A percentile compares a stretch with the other conserved stretches of the same genome.
phyloP scores from a whole-genome alignment of 805 yeast genomes.

The Blastobotrys americana region DNA sequence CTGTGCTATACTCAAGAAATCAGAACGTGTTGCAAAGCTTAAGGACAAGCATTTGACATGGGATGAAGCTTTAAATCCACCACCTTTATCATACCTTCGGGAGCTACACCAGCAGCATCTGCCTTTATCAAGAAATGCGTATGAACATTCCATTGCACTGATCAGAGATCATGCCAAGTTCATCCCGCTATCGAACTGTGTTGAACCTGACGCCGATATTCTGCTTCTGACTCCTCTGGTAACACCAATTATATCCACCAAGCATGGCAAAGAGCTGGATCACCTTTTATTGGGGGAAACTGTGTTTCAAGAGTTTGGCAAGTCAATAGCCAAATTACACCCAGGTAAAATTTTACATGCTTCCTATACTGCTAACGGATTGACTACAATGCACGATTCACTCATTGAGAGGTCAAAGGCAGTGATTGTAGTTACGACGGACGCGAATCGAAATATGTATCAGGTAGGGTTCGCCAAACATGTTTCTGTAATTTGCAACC shows the following conservation, averaged over 20 bases:
- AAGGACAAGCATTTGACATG: constrained; percentile 40
- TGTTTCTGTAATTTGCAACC: constrained; percentile 47
- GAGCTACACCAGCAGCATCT: constrained; percentile 38
- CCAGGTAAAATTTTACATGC: constrained; percentile 48
- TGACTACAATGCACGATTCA: constrained; percentile 48
- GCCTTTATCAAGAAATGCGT: constrained; percentile 39
- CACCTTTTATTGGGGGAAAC: constrained; percentile 40
- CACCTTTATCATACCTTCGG: constrained; percentile 23
- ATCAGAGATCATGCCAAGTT: constrained; percentile 43
- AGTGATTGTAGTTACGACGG: constrained; percentile 41
- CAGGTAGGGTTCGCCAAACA: constrained; percentile 56
- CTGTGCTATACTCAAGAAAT: constrained; percentile 35
- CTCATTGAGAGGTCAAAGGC: constrained; percentile 46
- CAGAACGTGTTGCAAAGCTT: constrained; percentile 38
- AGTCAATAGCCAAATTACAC: constrained; percentile 35
- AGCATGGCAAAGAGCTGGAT: constrained; percentile 31
- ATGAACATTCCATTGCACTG: constrained; percentile 45
- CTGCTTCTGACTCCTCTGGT: constrained; percentile 33
- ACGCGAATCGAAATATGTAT: constrained; percentile 52
- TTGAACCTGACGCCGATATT: constrained; percentile 29
- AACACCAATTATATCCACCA: constrained; percentile 36
- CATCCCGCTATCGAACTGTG: constrained; percentile 40
- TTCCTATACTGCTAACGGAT: constrained; percentile 45
- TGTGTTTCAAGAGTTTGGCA: constrained; percentile 40
- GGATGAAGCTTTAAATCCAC: constrained; percentile 37